Conservation (phyloP, 2,329 filamentous ascomycete species). For the Fusarium guadeloupense region DNA sequence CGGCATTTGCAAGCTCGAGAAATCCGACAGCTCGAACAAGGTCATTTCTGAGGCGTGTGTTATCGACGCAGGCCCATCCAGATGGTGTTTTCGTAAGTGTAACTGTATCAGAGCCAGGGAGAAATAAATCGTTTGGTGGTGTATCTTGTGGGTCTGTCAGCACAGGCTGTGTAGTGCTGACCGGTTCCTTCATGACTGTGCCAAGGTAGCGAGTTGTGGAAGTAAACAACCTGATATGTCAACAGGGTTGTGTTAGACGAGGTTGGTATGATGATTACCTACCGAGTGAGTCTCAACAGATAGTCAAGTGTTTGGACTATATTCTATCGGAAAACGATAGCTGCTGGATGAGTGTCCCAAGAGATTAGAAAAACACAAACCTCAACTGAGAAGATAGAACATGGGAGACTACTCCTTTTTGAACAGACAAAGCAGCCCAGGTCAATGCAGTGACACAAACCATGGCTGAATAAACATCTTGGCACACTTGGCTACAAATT, state of each 20-base stretch:
- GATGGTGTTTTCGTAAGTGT: conserved; percentile 20
- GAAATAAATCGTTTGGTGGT: neutral
- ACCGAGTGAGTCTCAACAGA: neutral
- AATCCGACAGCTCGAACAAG: conserved; percentile 54
- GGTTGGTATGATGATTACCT: neutral
- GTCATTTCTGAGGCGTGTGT: conserved; percentile 43
- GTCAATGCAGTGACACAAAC: too few relatives aligned
- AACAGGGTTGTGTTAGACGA: rapidly evolving
- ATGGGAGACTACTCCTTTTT: too few relatives aligned
- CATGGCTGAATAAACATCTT: neutral
- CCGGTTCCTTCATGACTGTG: conserved; percentile 1
- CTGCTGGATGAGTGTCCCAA: too few relatives aligned
- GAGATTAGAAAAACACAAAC: neutral
- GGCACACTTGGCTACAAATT: conserved; percentile 4
- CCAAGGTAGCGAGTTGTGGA: neutral
- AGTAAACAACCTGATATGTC: rapidly evolving
- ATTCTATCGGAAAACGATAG: too few relatives aligned
- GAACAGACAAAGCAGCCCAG: too few relatives aligned
- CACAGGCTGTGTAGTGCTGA: neutral
- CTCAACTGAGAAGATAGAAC: neutral
- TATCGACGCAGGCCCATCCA: conserved; percentile 16
- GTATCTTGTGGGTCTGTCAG: neutral
- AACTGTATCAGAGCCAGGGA: conserved; percentile 19
- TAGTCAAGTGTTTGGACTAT: neutral
- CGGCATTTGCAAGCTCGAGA: conserved; percentile 64